Conservation (phyloP, 768 basidiomycete genomes). For the Trametes maxima region DNA sequence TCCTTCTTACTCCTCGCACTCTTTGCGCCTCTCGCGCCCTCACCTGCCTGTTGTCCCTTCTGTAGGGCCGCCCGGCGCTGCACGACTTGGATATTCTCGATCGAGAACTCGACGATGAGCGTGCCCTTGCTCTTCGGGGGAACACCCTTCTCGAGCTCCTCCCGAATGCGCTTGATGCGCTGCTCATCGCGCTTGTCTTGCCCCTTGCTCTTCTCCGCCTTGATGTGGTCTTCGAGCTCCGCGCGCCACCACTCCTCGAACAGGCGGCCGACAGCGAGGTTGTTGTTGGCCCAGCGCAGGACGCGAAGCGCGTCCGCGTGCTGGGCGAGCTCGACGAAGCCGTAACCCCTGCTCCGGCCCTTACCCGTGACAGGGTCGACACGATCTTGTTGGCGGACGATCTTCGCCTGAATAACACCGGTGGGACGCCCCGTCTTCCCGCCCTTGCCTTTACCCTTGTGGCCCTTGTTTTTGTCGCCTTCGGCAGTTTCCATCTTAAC, state of each 20-base stretch:
- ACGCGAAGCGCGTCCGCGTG: slow-evolving; percentile 92
- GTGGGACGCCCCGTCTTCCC: slow-evolving; percentile 39
- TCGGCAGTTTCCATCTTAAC: slow-evolving; percentile 30
- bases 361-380: slow-evolving; percentile 86
- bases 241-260: slow-evolving; percentile 87
- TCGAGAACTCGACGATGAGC: slow-evolving; percentile 93
- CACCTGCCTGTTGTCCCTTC: slow-evolving; percentile 4
- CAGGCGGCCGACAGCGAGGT: slow-evolving; percentile 61
- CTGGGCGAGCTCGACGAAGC: slow-evolving; percentile 86
- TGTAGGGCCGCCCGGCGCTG: slow-evolving; percentile 66
- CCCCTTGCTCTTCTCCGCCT: slow-evolving; percentile 51
- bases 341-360: slow-evolving; percentile 91
- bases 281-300: slow-evolving; percentile 94
- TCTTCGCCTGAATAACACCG: slow-evolving; percentile 86
- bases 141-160: slow-evolving; percentile 50
- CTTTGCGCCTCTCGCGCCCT: slow-evolving; percentile 1
- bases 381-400: slow-evolving; percentile 88
- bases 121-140: slow-evolving; percentile 49
- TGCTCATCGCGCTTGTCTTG: slow-evolving; percentile 52
- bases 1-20: neutral
- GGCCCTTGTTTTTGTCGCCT: slow-evolving; percentile 23
- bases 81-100: slow-evolving; percentile 92
- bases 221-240: slow-evolving; percentile 63
- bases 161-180: slow-evolving; percentile 60
- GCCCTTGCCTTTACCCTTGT: slow-evolving; percentile 6